Conservation (phyloP, 2,329 filamentous ascomycete genomes). For the Fusarium gaditjirri region DNA sequence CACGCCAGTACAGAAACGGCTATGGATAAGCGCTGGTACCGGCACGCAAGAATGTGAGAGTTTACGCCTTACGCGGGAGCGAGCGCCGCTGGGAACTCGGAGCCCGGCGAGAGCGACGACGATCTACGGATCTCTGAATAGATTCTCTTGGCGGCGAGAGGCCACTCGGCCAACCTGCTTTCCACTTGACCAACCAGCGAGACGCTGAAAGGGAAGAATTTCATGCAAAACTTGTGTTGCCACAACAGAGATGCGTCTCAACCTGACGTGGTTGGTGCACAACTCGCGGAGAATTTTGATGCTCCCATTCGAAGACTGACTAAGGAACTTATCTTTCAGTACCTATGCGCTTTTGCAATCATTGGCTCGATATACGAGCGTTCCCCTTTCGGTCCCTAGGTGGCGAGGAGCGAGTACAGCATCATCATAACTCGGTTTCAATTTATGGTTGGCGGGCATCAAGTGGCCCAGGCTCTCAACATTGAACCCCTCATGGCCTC, state of each 20-base stretch:
- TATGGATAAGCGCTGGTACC: conserved; percentile 1
- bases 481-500: neutral
- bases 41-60: neutral
- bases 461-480: conserved; percentile 1
- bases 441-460: conserved; percentile 6
- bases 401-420: neutral
- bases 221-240: neutral
- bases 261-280: neutral
- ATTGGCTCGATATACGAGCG: neutral
- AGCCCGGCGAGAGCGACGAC: conserved; percentile 28
- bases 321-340: neutral
- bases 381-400: neutral
- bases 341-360: neutral
- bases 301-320: neutral
- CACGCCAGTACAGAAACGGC: conserved; percentile 29
- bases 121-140: neutral
- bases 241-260: neutral
- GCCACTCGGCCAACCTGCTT: conserved; percentile 12
- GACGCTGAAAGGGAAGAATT: neutral
- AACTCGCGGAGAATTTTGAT: neutral
- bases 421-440: neutral
- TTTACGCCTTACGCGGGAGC: conserved; percentile 6
- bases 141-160: conserved; percentile 15
- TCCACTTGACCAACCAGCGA: conserved; percentile 1
- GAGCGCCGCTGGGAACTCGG: conserved; percentile 22